Evolutionary conservation across 2,329 filamentous ascomycete genomes (phyloP).

Genomic region (Paraconiothyrium sp.): DNA sequence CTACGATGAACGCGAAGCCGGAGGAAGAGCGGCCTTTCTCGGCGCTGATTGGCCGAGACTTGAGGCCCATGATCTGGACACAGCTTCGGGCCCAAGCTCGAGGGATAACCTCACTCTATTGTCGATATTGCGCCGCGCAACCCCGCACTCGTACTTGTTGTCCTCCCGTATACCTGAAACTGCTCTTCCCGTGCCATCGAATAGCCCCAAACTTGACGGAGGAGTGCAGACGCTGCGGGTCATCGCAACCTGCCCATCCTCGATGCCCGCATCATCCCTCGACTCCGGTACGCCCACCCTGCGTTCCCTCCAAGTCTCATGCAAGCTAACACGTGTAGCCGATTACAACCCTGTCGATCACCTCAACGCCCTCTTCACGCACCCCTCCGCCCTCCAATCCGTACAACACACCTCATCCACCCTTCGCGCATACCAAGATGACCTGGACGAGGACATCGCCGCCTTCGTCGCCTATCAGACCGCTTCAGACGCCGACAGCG

Average conservation of each 20-base stretch:
- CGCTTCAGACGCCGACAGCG: conserved; percentile 84
- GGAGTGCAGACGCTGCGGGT: conserved; percentile 41
- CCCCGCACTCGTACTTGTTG: conserved; percentile 8
- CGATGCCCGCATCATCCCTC: conserved; percentile 50
- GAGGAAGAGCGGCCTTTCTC: conserved; percentile 17
- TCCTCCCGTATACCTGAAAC: not conserved
- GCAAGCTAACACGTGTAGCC: conserved; percentile 56
- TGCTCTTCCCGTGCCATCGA: conserved; percentile 6
- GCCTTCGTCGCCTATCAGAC: conserved; percentile 78
- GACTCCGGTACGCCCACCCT: conserved; percentile 47
- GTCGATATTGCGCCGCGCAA: conserved; percentile 18
- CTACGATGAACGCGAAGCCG: not conserved
- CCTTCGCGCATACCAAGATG: conserved; percentile 80
- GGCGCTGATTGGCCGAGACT: conserved; percentile 19
- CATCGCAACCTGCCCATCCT: conserved; percentile 47
- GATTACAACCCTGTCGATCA: conserved; percentile 94
- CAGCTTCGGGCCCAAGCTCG: conserved; percentile 16
- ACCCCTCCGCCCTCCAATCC: conserved; percentile 83
- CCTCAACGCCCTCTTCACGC: conserved; percentile 91
- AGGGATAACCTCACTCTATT: conserved; percentile 25
- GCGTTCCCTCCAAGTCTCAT: not conserved
- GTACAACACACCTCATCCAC: conserved; percentile 77
- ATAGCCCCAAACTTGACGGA: conserved; percentile 12
- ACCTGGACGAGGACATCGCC: conserved; percentile 80
- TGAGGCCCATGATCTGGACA: conserved; percentile 15